A percentile compares a stretch with the other conserved stretches of the same genome.
Evolutionary conservation across 176 grass and related monocot species (phyloP).

Genomic region (Sorghum bicolor): Sorghum_bicolor_NCBIv3 NC_012870.2:70775501-70776000

Average conservation of each 20-base stretch:
- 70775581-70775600: slow-evolving; percentile 79
- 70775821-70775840: slow-evolving; percentile 25
- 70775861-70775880: slow-evolving; percentile 15
- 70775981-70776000: slow-evolving; percentile 44
- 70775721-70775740: background rate
- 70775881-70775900: slow-evolving; percentile 9
- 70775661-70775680: slow-evolving; percentile 16
- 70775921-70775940: slow-evolving; percentile 26
- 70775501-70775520: slow-evolving; percentile 91
- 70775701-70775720: background rate
- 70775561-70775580: slow-evolving; percentile 95
- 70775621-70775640: slow-evolving; percentile 80
- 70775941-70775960: slow-evolving; percentile 15
- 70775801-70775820: background rate
- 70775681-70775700: background rate
- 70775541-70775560: slow-evolving; percentile 85
- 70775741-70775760: slow-evolving; percentile 75
- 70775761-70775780: slow-evolving; percentile 64
- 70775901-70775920: slow-evolving; percentile 17
- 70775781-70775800: slow-evolving; percentile 44
- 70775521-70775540: slow-evolving; percentile 97
- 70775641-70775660: slow-evolving; percentile 83
- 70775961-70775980: slow-evolving; percentile 20
- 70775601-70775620: slow-evolving; percentile 92
- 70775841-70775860: slow-evolving; percentile 27